Evolutionary conservation across 192 early-diverging fungal species (phyloP), one percentile per base, ranked within the genome.

Genomic region (Chytriomyces confervae): DNA sequence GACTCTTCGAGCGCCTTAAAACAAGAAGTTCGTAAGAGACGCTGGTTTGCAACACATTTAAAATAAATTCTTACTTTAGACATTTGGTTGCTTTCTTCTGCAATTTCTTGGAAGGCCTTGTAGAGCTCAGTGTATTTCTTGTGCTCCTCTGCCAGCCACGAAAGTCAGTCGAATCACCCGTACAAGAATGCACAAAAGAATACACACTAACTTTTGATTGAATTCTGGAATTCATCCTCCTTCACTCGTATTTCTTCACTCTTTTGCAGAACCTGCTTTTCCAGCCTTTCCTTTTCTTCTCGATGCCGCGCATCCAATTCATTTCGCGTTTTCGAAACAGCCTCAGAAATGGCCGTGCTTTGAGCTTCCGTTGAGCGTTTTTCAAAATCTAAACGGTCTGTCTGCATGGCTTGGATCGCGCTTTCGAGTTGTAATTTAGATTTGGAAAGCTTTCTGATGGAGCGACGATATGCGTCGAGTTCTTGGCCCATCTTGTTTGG

Each of bases 381-480:
- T 36, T 36, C 29, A 2, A 36, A 36, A 36, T 36, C 29, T 36
- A 36, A 36, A 36, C 29, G 29, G 29, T 36, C 29, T 36, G 29
- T 2, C 29, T 36, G 29, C 29, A 36, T 36, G 2, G 29, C 29
- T 36, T 36, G 29, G 2, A 82, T 13, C 13, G 64, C 43, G n/a
- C 63, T 57, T 13, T 81, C 76, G 8, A 82, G 64, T 47, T 60
- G 70, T 0, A 36, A 6, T 11, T 80, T 45, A 10, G 80, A 76
- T 50, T 80, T 77, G 60, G 86, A 75, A 5, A 86, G 67, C 66
- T 86, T 78, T 53, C 75, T 72, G 60, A 83, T 51, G 13, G 82
- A 76, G 9, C 16, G 50, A n/a, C 77, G 44, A 47, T 70, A 74
- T 23, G 80, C 77, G 5, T 86, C 82, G 36, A 68, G 82, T 69